phyloP scores from a whole-genome alignment of 164 flowering plant species.

The Chimonanthus salicifolius region DNA sequence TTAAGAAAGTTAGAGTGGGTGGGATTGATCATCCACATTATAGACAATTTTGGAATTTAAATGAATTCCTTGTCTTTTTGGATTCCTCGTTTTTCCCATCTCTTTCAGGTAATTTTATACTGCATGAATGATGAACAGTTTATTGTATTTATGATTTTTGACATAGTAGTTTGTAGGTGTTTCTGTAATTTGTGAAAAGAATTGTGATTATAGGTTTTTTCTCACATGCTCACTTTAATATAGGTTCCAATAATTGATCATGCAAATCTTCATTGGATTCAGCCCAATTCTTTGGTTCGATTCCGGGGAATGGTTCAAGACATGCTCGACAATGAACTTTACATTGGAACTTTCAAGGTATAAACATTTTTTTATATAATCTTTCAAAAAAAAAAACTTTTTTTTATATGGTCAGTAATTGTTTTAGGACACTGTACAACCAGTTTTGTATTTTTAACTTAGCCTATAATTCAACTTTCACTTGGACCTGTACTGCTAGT shows the following conservation, averaged over 20 bases:
- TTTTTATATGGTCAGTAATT: too few relatives aligned
- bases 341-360: slow-evolving; percentile 92
- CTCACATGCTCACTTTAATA: background rate
- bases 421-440: background rate
- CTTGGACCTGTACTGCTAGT: background rate
- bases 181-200: background rate
- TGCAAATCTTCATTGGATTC: slow-evolving; percentile 31
- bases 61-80: background rate
- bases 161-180: too few relatives aligned
- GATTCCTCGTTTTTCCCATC: background rate
- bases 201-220: background rate
- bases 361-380: too few relatives aligned
- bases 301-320: slow-evolving; percentile 94
- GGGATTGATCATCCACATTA: too few relatives aligned
- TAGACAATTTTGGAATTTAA: background rate
- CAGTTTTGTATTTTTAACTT: background rate
- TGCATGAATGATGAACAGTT: too few relatives aligned
- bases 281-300: slow-evolving; percentile 69
- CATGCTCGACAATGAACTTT: slow-evolving; percentile 82
- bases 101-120: too few relatives aligned
- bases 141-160: background rate
- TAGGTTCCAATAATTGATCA: slow-evolving; percentile 71
- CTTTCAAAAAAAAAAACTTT: background rate
- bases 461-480: background rate
- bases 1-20: too few relatives aligned